phyloP scores from a whole-genome alignment of 2,329 filamentous ascomycete genomes.

The Triangularia setosa region DNA sequence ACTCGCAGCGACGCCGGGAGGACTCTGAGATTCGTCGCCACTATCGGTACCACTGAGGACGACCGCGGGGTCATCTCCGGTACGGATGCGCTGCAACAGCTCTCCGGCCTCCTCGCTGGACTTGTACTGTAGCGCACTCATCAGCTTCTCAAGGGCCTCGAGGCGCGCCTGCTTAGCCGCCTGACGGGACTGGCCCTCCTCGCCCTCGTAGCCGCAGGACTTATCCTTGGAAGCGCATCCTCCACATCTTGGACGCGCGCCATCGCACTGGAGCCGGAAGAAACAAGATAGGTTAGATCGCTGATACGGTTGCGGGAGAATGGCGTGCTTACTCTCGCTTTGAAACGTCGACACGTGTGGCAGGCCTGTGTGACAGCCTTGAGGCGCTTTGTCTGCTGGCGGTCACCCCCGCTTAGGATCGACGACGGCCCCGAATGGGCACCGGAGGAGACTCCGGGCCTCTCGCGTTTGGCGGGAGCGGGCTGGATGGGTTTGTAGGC shows the following conservation, averaged over 20 bases:
- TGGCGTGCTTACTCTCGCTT: constrained; percentile 28
- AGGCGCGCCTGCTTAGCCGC: constrained; percentile 31
- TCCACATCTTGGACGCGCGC: constrained; percentile 30
- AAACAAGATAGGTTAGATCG: not conserved
- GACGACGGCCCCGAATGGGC: not conserved
- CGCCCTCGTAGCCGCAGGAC: constrained; percentile 32
- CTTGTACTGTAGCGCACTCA: constrained; percentile 25
- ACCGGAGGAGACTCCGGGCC: constrained; percentile 9
- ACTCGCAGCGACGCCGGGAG: not conserved
- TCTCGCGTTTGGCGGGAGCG: constrained; percentile 14
- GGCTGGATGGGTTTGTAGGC: constrained; percentile 19
- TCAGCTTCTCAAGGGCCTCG: constrained; percentile 28
- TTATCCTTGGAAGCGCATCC: constrained; percentile 28
- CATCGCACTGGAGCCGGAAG: constrained; percentile 30
- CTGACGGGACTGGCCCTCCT: constrained; percentile 31
- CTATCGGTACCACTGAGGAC: not conserved
- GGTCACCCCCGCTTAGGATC: not conserved
- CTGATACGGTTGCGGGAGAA: too few species aligned
- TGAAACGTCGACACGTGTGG: constrained; percentile 29
- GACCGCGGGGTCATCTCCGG: constrained; percentile 17
- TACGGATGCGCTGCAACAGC: constrained; percentile 28
- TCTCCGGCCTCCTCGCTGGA: constrained; percentile 25
- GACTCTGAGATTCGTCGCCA: not conserved
- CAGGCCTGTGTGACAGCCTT: constrained; percentile 30
- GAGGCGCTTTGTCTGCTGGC: constrained; percentile 17